Conservation (phyloP, 2,329 filamentous ascomycete genomes). For the Graphiopsis chlorocephala region DNA sequence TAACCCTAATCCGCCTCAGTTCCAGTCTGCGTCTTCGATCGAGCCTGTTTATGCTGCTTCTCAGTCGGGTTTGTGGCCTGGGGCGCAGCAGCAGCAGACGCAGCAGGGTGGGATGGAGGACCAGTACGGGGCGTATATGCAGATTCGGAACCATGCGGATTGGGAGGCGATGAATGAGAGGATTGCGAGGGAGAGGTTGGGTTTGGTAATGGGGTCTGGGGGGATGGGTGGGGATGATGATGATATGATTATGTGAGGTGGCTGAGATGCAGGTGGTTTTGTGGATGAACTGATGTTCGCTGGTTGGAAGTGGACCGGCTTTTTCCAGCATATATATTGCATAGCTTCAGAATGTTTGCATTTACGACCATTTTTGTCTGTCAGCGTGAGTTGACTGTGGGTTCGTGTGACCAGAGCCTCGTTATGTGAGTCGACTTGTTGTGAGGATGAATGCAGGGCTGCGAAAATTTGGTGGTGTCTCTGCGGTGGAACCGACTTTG, state of each 20-base stretch:
- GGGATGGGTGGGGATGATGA: slow-evolving; percentile 25
- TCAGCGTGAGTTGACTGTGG: too few species aligned
- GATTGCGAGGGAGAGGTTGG: slow-evolving; percentile 17
- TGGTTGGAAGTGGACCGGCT: neutral
- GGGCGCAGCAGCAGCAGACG: slow-evolving; percentile 34
- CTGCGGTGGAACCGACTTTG: neutral
- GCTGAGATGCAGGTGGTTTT: too few species aligned
- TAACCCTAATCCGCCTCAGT: slow-evolving; percentile 52
- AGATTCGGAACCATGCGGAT: slow-evolving; percentile 51
- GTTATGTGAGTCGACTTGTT: neutral
- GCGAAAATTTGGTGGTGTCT: neutral
- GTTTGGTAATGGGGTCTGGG: slow-evolving; percentile 10
- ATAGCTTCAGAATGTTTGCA: neutral
- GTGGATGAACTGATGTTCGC: neutral
- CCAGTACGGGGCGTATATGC: slow-evolving; percentile 63
- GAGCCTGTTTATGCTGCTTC: slow-evolving; percentile 65
- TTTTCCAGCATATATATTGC: neutral
- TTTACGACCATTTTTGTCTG: neutral
- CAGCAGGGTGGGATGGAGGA: slow-evolving; percentile 60
- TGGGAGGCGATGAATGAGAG: slow-evolving; percentile 46
- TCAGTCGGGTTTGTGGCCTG: slow-evolving; percentile 35
- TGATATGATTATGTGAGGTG: slow-evolving; percentile 33
- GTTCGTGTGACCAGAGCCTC: neutral
- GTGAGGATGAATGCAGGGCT: neutral
- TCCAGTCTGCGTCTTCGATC: slow-evolving; percentile 55